These are phyloP conservation scores for Fusarium gaditjirri DNA, from an alignment of 2,329 filamentous ascomycete species.

Conservation along the genomic window DNA sequence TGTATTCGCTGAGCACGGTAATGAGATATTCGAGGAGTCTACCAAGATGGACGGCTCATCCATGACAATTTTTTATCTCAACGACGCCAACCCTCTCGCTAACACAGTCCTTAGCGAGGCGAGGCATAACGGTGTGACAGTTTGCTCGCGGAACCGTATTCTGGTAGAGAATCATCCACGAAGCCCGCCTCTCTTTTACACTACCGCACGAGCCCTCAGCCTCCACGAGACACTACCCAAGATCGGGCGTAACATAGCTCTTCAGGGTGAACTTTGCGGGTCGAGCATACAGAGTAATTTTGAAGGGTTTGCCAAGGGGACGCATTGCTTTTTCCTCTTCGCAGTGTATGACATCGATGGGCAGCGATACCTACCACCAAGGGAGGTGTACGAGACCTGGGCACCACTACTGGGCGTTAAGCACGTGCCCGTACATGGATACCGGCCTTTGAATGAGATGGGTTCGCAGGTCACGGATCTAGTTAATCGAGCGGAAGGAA, in stretches of 20 bases:
- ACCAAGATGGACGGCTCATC: conserved; percentile 54
- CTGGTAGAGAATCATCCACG: conserved; percentile 24
- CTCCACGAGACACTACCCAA: conserved; percentile 20
- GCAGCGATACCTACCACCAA: conserved; percentile 43
- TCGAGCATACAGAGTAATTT: conserved; percentile 40
- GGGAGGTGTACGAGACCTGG: conserved; percentile 42
- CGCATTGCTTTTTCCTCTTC: conserved; percentile 50
- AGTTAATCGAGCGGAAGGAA: conserved; percentile 34
- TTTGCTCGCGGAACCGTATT: conserved; percentile 40
- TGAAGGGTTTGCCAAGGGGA: conserved; percentile 32
- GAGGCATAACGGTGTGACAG: conserved; percentile 18
- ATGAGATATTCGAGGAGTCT: conserved; percentile 49
- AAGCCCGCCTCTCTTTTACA: conserved; percentile 32
- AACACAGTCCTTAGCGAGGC: conserved; percentile 26
- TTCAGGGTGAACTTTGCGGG: conserved; percentile 43
- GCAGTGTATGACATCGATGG: conserved; percentile 47
- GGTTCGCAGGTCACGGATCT: conserved; percentile 29
- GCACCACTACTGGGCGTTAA: conserved; percentile 42
- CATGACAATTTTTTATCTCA: conserved; percentile 53
- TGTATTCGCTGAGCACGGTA: conserved; percentile 25
- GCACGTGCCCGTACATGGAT: conserved; percentile 48
- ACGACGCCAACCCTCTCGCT: conserved; percentile 32
- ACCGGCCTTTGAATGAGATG: conserved; percentile 23
- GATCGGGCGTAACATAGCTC: conserved; percentile 31
- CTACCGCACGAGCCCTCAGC: conserved; percentile 6